phyloP scores from a whole-genome alignment of 192 early-diverging fungal species.

The Coemansia erecta region DNA sequence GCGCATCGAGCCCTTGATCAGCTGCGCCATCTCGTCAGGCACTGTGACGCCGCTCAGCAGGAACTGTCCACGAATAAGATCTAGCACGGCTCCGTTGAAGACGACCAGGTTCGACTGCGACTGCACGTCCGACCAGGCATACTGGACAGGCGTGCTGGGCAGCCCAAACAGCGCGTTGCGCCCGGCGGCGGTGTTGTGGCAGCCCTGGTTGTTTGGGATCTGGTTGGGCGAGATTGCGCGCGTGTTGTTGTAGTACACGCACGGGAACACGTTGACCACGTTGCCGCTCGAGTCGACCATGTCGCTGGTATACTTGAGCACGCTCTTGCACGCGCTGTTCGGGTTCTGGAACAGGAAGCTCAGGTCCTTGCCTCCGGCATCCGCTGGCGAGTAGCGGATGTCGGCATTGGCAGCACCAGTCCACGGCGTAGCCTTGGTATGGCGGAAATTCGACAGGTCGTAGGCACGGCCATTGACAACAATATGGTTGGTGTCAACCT shows the following conservation, averaged over 20 bases:
- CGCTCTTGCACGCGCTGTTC: slow-evolving; percentile 64
- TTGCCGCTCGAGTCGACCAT: slow-evolving; percentile 33
- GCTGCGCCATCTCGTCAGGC: slow-evolving; percentile 19
- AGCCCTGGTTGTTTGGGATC: slow-evolving; percentile 57
- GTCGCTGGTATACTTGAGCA: slow-evolving; percentile 38
- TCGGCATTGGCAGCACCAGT: slow-evolving; percentile 49
- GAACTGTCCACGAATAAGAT: slow-evolving; percentile 63
- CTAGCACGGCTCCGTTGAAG: slow-evolving; percentile 76
- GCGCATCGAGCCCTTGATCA: slow-evolving; percentile 48
- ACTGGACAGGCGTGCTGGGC: slow-evolving; percentile 56
- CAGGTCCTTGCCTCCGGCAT: slow-evolving; percentile 68
- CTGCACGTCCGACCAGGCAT: slow-evolving; percentile 65
- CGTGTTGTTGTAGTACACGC: slow-evolving; percentile 58
- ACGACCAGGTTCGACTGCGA: slow-evolving; percentile 63
- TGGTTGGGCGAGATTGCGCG: slow-evolving; percentile 43
- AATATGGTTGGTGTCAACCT: slow-evolving; percentile 55
- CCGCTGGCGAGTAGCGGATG: slow-evolving; percentile 56
- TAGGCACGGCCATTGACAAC: slow-evolving; percentile 66
- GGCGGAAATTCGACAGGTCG: slow-evolving; percentile 60
- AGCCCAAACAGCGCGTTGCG: slow-evolving; percentile 50
- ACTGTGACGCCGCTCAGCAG: slow-evolving; percentile 55
- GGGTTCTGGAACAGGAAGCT: slow-evolving; percentile 77
- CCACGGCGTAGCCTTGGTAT: slow-evolving; percentile 49
- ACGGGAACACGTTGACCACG: slow-evolving; percentile 69
- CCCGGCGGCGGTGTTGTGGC: slow-evolving; percentile 58